Conservation (phyloP, 345 rosid species). For the Erodium maritimum region DNA sequence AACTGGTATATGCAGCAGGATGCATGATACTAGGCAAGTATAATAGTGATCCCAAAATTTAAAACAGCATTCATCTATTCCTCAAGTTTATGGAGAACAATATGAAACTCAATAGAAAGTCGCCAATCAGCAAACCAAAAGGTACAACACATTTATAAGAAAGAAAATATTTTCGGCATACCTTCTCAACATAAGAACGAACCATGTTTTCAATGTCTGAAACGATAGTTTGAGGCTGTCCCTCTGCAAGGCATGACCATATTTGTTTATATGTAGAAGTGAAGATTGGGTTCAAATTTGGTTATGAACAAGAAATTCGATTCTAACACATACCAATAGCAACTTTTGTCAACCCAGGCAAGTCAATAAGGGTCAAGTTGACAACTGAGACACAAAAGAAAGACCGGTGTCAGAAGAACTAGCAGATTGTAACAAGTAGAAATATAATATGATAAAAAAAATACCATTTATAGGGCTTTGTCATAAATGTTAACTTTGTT, state of each 20-base stretch:
- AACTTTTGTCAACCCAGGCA: slow-evolving; percentile 79
- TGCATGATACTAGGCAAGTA: not conserved
- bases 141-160: not conserved
- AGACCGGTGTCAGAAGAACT: not conserved
- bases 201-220: slow-evolving; percentile 75
- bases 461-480: not conserved
- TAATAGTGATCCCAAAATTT: not conserved
- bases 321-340: slow-evolving; percentile 52
- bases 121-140: not conserved
- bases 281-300: not conserved
- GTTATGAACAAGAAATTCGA: not conserved
- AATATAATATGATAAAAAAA: no score
- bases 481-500: not conserved
- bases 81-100: not conserved
- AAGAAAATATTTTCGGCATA: slow-evolving; percentile 11
- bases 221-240: slow-evolving; percentile 69
- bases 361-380: slow-evolving; percentile 68
- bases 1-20: no score
- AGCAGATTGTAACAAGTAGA: not conserved
- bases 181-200: slow-evolving; percentile 74
- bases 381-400: slow-evolving; percentile 44
- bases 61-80: not conserved
- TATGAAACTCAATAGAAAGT: not conserved
- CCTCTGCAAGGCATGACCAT: slow-evolving; percentile 38
- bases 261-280: not conserved